phyloP scores from a whole-genome alignment of 2,329 filamentous ascomycete genomes.

The Daldinia sp. region DNA sequence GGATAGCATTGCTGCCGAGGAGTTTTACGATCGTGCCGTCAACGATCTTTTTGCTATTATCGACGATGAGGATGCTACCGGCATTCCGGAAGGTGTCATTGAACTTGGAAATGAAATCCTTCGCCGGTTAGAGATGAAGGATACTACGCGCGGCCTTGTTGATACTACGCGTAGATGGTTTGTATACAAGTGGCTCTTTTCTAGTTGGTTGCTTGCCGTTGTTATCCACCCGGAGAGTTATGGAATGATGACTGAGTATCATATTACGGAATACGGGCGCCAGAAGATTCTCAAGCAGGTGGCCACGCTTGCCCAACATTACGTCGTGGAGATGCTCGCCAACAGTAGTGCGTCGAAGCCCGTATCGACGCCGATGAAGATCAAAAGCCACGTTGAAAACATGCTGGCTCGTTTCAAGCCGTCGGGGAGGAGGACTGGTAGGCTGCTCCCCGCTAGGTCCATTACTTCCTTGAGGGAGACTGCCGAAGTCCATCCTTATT shows the following conservation, averaged over 20 bases:
- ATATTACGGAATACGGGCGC: slow-evolving; percentile 90
- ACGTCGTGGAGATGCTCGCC: slow-evolving; percentile 82
- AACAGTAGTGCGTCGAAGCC: slow-evolving; percentile 68
- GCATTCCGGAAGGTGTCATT: slow-evolving; percentile 87
- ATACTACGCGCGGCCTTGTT: slow-evolving; percentile 70
- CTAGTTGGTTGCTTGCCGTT: slow-evolving; percentile 84
- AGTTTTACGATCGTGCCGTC: slow-evolving; percentile 88
- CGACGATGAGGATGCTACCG: slow-evolving; percentile 84
- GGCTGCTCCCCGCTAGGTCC: slow-evolving; percentile 77
- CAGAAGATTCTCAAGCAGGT: slow-evolving; percentile 85
- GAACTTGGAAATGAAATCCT: slow-evolving; percentile 88
- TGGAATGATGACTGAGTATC: slow-evolving; percentile 85
- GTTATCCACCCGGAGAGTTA: slow-evolving; percentile 89
- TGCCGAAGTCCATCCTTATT: slow-evolving; percentile 81
- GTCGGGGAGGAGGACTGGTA: slow-evolving; percentile 63
- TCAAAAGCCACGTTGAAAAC: slow-evolving; percentile 77
- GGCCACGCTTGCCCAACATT: slow-evolving; percentile 81
- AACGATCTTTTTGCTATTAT: slow-evolving; percentile 86
- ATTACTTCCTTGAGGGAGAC: slow-evolving; percentile 80
- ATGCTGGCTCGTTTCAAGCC: slow-evolving; percentile 74
- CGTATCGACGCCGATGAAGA: slow-evolving; percentile 71
- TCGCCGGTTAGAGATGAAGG: slow-evolving; percentile 74
- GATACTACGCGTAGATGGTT: slow-evolving; percentile 85
- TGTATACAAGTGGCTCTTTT: slow-evolving; percentile 92
- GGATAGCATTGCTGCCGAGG: slow-evolving; percentile 83